Base-by-base conservation (phyloP, 2,329 filamentous ascomycete genomes). In the Aspergillus novofumigatus region DNA sequence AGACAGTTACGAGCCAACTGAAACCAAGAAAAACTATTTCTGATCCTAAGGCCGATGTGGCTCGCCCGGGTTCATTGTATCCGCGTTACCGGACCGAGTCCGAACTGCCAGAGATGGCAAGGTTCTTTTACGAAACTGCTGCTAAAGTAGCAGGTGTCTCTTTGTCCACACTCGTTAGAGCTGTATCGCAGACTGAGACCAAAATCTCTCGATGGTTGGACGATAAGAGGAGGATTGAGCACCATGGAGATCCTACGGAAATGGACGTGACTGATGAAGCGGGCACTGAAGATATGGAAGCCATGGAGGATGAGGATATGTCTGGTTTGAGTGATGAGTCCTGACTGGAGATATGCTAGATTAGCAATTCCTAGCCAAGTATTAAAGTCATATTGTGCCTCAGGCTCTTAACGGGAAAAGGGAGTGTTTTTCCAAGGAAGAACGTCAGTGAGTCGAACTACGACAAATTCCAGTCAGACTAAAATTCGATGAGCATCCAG, bases 41-140 rank as follows among this genome's bases (percentile, higher is more conserved):
- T 35, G 71, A 75, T 26, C 64, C 71, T 9, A 67, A 75, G 4
- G 64, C 59, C 52, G 67, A 70, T 8, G 57, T 77, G 28, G 70
- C 63, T 59, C 74, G 81, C 32, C 79, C 81, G 2, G 84, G 84
- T 20, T 76, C 75, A 51, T 68, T 68, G 42, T 86, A 86, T 63
- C 71, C 69, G 41, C 71, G 76, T 7, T 84, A 81, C 67, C 77
- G 76, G 52, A 73, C 69, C 32, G 75, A 75, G 55, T 71, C 77
- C 2, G 79, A 83, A 28, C 67, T 86, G 28, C 72, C 77, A 17
- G 72, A 75, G 4, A 64, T 65, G 14, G 79, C 77, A 20, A 78
- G 69, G 53, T 56, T 66, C 0, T 82, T 87, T 56, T 82, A 83
- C 62, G 74, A 81, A 57, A 72, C 77, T 50, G 80, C 77, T 10